Conservation (phyloP, 2,329 filamentous ascomycete genomes). For the Apiospora aurea region DNA sequence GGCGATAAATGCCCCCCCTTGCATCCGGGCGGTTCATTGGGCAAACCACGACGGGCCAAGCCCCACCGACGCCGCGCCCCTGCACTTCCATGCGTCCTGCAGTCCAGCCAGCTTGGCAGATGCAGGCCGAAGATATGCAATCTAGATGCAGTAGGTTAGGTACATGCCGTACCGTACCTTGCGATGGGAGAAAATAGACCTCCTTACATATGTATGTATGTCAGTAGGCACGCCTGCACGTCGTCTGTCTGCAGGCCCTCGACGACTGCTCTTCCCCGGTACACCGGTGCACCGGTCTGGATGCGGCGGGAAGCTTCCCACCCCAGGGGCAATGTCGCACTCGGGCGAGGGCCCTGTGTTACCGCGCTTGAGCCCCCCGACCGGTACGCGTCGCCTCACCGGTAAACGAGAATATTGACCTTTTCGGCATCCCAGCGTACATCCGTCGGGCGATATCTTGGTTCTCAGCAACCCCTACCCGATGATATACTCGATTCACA, state of each 20-base stretch:
- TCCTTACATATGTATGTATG: too few relatives aligned
- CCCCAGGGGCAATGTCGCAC: not conserved
- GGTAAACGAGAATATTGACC: not conserved
- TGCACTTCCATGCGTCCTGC: not conserved
- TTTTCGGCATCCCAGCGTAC: not conserved
- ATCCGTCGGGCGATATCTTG: not conserved
- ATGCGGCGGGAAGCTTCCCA: not conserved
- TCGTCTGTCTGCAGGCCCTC: too few relatives aligned
- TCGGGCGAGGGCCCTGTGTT: not conserved
- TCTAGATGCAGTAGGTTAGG: not conserved
- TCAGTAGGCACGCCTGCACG: too few relatives aligned
- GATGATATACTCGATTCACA: not conserved
- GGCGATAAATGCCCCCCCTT: not conserved
- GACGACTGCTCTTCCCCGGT: not conserved
- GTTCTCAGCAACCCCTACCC: not conserved
- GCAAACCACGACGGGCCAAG: not conserved
- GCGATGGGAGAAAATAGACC: not conserved
- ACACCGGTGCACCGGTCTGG: slow-evolving; percentile 1
- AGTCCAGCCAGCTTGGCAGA: not conserved
- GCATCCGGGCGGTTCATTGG: not conserved
- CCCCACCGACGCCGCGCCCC: not conserved
- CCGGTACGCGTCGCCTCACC: not conserved
- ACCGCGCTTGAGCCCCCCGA: not conserved
- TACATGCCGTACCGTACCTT: not conserved
- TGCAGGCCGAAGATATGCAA: not conserved